Percentiles rank a stretch among this genome's conserved stretches.
Conservation (phyloP, 2,329 filamentous ascomycete species). For the Penicillium expansum region DNA sequence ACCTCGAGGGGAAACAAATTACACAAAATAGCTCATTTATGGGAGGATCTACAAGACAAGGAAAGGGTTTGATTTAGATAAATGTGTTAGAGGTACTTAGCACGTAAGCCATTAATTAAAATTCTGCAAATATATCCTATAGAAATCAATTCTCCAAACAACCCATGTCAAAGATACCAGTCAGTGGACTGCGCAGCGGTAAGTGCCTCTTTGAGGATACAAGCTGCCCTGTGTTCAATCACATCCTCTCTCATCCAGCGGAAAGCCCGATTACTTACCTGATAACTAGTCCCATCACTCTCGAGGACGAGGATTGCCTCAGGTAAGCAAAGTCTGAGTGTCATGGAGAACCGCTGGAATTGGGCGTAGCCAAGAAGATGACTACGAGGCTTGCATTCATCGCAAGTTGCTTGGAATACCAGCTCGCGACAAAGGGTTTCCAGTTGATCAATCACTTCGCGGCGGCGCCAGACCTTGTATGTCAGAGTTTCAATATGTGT, state of each 20-base stretch:
- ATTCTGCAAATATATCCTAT: neutral
- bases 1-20: too few species aligned
- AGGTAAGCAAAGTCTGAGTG: neutral
- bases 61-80: fast-evolving
- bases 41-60: neutral
- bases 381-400: neutral
- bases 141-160: neutral
- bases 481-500: neutral
- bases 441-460: neutral
- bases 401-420: neutral
- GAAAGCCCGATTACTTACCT: neutral
- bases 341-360: neutral
- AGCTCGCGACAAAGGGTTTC: neutral
- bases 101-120: neutral
- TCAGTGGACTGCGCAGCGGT: neutral
- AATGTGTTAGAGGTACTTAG: too few species aligned
- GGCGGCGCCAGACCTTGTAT: neutral
- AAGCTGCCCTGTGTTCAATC: neutral
- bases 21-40: neutral
- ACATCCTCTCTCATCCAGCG: neutral
- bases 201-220: neutral
- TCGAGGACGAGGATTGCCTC: neutral
- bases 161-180: neutral
- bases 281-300: neutral
- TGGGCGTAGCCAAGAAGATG: neutral